Percentiles rank a stretch among this genome's conserved stretches.
Conservation (phyloP, 2,329 filamentous ascomycete genomes). For the Paecilomyces niveus region DNA sequence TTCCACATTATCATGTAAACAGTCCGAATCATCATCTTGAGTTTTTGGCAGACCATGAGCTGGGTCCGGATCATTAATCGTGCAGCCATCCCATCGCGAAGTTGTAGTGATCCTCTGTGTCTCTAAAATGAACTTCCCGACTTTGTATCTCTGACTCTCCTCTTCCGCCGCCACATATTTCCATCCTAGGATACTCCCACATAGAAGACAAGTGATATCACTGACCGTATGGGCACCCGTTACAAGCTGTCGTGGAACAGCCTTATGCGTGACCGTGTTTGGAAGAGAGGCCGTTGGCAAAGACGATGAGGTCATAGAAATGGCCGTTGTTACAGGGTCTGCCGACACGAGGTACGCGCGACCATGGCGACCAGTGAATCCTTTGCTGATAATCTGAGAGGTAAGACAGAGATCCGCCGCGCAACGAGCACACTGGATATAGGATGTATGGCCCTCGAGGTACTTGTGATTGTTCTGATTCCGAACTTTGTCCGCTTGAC, state of each 20-base stretch:
- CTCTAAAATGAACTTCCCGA: conserved; percentile 61
- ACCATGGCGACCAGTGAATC: conserved; percentile 58
- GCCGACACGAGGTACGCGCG: conserved; percentile 57
- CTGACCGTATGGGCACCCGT: conserved; percentile 57
- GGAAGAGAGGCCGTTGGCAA: conserved; percentile 40
- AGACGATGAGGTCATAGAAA: conserved; percentile 19
- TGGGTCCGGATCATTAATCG: conserved; percentile 7
- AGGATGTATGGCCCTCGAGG: conserved; percentile 44
- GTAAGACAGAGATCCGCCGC: conserved; percentile 52
- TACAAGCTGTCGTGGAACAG: conserved; percentile 53
- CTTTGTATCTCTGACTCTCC: conserved; percentile 56
- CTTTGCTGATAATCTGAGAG: conserved; percentile 56
- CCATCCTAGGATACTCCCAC: conserved; percentile 54
- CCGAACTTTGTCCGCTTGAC: background rate
- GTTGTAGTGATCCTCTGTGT: conserved; percentile 48
- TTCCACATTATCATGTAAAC: conserved; percentile 36
- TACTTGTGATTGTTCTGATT: conserved; percentile 25
- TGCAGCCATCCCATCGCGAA: conserved; percentile 45
- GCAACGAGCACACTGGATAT: conserved; percentile 54
- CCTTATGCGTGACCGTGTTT: conserved; percentile 51
- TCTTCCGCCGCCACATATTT: conserved; percentile 59
- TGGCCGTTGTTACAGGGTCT: conserved; percentile 21
- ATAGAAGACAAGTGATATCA: conserved; percentile 52
- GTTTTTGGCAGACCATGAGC: background rate
- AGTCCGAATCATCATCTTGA: conserved; percentile 5